Percentiles rank a stretch among this genome's conserved stretches.
These are phyloP conservation scores for Hordeum marinum DNA, from an alignment of 176 grass and related monocot species.

Conservation along the genomic window DNA sequence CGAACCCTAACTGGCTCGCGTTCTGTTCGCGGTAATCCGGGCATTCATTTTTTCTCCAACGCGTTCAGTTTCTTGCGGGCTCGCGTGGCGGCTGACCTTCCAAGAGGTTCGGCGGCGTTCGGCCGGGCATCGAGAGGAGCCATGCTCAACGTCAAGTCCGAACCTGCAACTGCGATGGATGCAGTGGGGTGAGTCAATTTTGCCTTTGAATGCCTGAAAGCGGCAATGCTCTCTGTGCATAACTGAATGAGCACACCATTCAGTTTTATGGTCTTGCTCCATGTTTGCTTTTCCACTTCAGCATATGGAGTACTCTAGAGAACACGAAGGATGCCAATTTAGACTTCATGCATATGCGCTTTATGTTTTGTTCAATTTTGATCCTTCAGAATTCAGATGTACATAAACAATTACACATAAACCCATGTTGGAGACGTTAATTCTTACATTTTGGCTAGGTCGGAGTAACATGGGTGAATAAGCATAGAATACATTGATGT, in stretches of 20 bases:
- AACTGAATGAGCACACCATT: not conserved
- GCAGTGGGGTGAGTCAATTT: constrained; percentile 14
- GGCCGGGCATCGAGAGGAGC: not conserved
- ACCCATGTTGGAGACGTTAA: not conserved
- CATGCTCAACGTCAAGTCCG: not conserved
- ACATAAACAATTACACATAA: not conserved
- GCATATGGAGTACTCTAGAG: not conserved
- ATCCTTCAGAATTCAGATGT: constrained; percentile 11
- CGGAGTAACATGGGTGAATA: too few species aligned
- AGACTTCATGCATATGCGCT: not conserved
- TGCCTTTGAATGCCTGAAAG: not conserved
- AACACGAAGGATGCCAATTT: not conserved
- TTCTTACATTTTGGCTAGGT: not conserved
- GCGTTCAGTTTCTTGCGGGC: not conserved
- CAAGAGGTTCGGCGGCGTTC: not conserved
- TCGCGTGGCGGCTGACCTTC: not conserved
- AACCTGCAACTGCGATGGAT: not conserved
- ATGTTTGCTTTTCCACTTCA: not conserved
- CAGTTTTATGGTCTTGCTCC: not conserved
- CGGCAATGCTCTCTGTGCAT: not conserved
- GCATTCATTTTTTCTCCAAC: not conserved
- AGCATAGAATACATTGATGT: too few species aligned
- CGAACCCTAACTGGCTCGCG: not conserved
- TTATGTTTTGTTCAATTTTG: not conserved
- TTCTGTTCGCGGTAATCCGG: not conserved